These are phyloP conservation scores for Fusarium oligoseptatum DNA, from an alignment of 2,329 filamentous ascomycete genomes.

Conservation along the genomic window DNA sequence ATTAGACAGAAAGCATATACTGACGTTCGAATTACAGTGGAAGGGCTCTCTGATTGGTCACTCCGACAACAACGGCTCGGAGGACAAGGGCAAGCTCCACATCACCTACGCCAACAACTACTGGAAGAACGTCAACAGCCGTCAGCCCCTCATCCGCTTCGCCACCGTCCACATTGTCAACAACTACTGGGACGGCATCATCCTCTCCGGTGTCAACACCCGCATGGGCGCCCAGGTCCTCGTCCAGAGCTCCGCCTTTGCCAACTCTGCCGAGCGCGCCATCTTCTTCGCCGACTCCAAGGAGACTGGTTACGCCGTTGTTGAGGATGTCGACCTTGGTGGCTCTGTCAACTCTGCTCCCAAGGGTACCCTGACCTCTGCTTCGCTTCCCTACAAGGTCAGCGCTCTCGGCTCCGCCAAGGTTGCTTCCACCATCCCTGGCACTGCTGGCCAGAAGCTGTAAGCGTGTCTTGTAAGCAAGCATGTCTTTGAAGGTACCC, in stretches of 20 bases:
- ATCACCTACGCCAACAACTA: conserved; percentile 77
- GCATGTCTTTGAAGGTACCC: neutral
- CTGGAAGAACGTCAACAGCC: conserved; percentile 74
- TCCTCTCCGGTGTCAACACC: conserved; percentile 66
- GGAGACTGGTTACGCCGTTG: conserved; percentile 57
- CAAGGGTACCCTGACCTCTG: conserved; percentile 62
- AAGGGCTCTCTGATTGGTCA: conserved; percentile 72
- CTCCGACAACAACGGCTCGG: conserved; percentile 66
- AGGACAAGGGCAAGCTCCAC: conserved; percentile 72
- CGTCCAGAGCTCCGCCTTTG: conserved; percentile 67
- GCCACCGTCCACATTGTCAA: conserved; percentile 73
- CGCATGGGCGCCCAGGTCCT: conserved; percentile 68
- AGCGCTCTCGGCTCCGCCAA: conserved; percentile 58
- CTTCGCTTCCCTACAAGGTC: conserved; percentile 66
- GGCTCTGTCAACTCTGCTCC: conserved; percentile 55
- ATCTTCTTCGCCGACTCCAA: conserved; percentile 58
- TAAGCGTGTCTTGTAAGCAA: conserved; percentile 23
- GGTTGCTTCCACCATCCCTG: conserved; percentile 58
- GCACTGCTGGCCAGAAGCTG: conserved; percentile 55
- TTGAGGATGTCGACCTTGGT: conserved; percentile 59
- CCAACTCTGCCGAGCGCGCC: conserved; percentile 51
- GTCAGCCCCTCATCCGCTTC: conserved; percentile 73
- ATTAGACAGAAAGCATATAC: neutral
- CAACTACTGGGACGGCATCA: conserved; percentile 62
- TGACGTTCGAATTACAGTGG: conserved; percentile 49